Evolutionary conservation across 108 stramenopile genomes (phyloP).

Genomic region (Cyclostephanos tholiformis): DNA sequence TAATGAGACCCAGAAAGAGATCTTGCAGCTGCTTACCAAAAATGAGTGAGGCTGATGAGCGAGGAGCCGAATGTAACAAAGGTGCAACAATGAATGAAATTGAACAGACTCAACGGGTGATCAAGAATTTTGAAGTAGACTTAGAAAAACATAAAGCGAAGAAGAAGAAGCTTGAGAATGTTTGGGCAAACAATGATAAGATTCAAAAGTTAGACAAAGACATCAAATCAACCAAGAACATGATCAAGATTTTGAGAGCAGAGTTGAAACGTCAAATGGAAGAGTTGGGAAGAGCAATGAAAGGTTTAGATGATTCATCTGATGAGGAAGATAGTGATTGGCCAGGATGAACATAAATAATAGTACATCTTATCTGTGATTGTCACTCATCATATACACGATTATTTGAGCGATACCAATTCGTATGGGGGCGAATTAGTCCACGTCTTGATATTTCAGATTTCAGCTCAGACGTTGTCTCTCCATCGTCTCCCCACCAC

Average conservation of each 20-base stretch:
- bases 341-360: background rate
- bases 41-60: no score
- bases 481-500: slow-evolving; percentile 4
- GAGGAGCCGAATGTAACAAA: background rate
- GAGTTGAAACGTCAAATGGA: background rate
- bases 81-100: background rate
- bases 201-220: slow-evolving; percentile 2
- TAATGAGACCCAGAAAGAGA: no score
- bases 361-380: background rate
- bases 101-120: no score
- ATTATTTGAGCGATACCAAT: background rate
- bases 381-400: background rate
- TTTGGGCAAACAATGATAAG: background rate
- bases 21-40: no score
- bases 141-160: slow-evolving; percentile 7
- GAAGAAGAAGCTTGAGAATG: background rate
- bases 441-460: background rate
- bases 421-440: background rate
- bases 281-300: no score
- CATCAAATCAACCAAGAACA: background rate
- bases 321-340: background rate
- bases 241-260: slow-evolving; percentile 1
- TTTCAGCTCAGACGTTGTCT: slow-evolving; percentile 1
- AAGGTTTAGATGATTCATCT: background rate
- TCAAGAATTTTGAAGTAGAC: no score